Evolutionary conservation across 208 protist species (phyloP), one percentile per base, ranked within the genome.

Genomic region (Trypanosoma melophagium): DNA sequence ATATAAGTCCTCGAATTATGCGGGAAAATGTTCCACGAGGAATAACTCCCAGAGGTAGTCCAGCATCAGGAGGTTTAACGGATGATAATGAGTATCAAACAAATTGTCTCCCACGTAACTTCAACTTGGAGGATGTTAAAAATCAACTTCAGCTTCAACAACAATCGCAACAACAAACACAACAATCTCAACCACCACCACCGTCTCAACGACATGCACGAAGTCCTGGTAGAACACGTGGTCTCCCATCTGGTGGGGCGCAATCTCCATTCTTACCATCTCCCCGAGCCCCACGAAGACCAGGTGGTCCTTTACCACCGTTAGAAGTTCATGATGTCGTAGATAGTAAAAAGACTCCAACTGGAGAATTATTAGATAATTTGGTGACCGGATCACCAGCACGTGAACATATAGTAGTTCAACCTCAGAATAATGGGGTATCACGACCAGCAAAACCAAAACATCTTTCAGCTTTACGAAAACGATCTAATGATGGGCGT

Each of bases 81-180:
- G n/a, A 21, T 42, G 63, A 59, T n/a, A 3, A 3, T 12, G 55
- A 61, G 17, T 68, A 68, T 55, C 44, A 62, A 17, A 60, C 52
- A 35, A 77, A 77, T 24, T 71, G 63, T 47, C 49, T 71, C 19
- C 64, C 64, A 10, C 63, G 53, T 51, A 60, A 66, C 41, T 69
- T 64, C 49, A 65, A 56, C 17, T 0, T 66, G n/a, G 63, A 77
- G 13, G 71, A 77, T 19, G 58, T 69, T 7, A 68, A 65, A 47
- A 53, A 2, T 55, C 38, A 67, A 44, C 10, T 62, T 9, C 28
- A 35, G 5, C 28, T 7, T 35, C 28, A 35, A 35, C 5, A 1
- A 35, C 28, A 35, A 35, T 5, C 28, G 28, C 28, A 35, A 35
- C 68, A 49, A 9, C 42, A 60, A 41, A 7, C 0, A 28, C 21